Evolutionary conservation across 352 stramenopile genomes (phyloP).

Genomic region (Aphanomyces cochlioides): DNA sequence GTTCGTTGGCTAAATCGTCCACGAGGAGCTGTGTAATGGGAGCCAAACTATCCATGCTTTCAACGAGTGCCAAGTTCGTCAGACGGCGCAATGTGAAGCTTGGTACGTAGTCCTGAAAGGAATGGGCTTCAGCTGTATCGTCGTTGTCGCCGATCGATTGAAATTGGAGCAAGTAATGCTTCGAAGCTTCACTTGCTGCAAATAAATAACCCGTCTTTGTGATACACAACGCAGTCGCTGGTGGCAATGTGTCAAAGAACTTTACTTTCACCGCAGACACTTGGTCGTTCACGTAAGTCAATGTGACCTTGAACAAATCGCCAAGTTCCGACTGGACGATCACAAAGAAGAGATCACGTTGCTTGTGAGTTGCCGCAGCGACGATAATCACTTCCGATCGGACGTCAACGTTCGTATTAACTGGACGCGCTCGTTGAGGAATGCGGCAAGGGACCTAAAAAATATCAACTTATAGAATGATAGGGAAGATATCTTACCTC

Average conservation of each 20-base stretch:
- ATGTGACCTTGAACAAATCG: slow-evolving; percentile 98
- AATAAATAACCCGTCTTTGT: slow-evolving; percentile 98
- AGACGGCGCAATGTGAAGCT: slow-evolving; percentile 78
- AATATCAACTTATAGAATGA: background rate
- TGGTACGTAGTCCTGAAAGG: slow-evolving; percentile 44
- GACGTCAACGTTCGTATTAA: slow-evolving; percentile 28
- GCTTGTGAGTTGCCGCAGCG: slow-evolving; percentile 89
- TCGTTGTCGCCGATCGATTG: slow-evolving; percentile 94
- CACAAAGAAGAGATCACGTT: slow-evolving; percentile 96
- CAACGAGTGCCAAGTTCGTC: slow-evolving; percentile 86
- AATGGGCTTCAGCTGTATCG: slow-evolving; percentile 59
- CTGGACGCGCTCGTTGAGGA: slow-evolving; percentile 62
- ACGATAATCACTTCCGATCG: slow-evolving; percentile 90
- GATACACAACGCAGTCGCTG: slow-evolving; percentile 93
- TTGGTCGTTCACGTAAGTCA: slow-evolving; percentile 79
- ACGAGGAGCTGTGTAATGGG: slow-evolving; percentile 95
- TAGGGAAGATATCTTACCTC: slow-evolving; percentile 32
- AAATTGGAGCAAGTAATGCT: slow-evolving; percentile 98
- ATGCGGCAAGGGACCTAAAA: slow-evolving; percentile 56
- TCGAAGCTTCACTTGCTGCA: slow-evolving; percentile 94
- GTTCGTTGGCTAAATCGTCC: slow-evolving; percentile 92
- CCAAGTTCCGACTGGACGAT: slow-evolving; percentile 97
- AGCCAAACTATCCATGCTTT: slow-evolving; percentile 82
- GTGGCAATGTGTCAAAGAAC: slow-evolving; percentile 97
- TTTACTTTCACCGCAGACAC: slow-evolving; percentile 86